phyloP scores from a whole-genome alignment of 208 protist genomes.

The Strigomonas galati region DNA sequence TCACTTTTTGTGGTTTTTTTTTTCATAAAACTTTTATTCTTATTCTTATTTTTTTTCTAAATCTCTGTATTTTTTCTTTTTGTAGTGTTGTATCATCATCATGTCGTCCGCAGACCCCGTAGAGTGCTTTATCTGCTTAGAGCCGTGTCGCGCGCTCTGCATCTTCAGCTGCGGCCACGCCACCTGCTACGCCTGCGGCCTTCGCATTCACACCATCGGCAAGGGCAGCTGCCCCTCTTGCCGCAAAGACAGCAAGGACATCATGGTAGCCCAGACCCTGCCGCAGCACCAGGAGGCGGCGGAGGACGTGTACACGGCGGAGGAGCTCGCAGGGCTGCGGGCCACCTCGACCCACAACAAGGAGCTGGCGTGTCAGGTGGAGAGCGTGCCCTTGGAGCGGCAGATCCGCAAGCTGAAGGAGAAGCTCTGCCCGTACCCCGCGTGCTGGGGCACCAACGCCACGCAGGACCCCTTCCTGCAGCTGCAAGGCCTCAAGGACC shows the following conservation, averaged over 20 bases:
- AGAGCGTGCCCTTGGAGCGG: constrained; percentile 21
- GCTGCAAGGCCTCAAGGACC: constrained; percentile 52
- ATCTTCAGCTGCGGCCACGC: constrained; percentile 81
- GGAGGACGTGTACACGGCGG: constrained; percentile 49
- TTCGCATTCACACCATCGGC: constrained; percentile 69
- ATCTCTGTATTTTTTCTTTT: constrained; percentile 14
- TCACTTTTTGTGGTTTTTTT: too few relatives aligned
- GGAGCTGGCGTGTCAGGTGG: not conserved
- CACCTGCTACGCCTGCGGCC: constrained; percentile 79
- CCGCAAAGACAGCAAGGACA: constrained; percentile 32
- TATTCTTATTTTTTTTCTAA: constrained; percentile 14
- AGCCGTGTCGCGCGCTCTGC: constrained; percentile 57
- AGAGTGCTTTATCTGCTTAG: constrained; percentile 83
- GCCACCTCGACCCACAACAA: not conserved
- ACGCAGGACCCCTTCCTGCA: constrained; percentile 75
- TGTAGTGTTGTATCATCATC: not conserved
- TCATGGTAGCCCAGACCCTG: constrained; percentile 53
- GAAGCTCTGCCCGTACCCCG: constrained; percentile 57
- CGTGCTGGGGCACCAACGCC: constrained; percentile 42
- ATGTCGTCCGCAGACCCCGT: constrained; percentile 21
- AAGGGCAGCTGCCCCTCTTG: constrained; percentile 70
- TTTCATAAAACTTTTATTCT: too few relatives aligned
- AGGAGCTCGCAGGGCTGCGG: constrained; percentile 46
- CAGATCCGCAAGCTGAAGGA: constrained; percentile 76
- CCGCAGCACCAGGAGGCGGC: constrained; percentile 18